Base-by-base conservation (phyloP, 2,329 filamentous ascomycete species). In the Knufia fluminis region DNA sequence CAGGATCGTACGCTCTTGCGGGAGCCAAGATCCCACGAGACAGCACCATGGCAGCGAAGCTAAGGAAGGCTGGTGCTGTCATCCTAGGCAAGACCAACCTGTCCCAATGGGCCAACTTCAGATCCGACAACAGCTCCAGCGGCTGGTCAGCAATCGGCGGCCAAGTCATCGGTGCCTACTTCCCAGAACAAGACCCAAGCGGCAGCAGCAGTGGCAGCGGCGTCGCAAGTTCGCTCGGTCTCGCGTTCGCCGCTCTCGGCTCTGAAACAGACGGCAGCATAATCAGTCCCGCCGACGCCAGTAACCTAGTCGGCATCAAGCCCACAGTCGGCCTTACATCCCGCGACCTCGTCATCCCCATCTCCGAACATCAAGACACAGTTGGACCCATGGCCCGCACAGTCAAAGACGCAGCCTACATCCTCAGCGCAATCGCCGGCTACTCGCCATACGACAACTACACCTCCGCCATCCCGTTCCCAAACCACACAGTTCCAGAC, bases 241-340 rank as follows among this genome's bases (percentile, higher is more conserved):
- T 85, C 1, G 76, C 78, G 0, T 66, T 76, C 45, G 80, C 75
- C 6, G 59, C 75, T 3, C 60, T 86, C 2, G 82, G 82, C 4
- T 78, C 80, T 0, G 82, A 82, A 63, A 85, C 82, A 0, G 71
- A 72, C 52, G 82, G 82, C 2, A 82, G 76, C 16, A 83, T 86
- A 48, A 60, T 84, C 3, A 71, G 70, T 8, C 83, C 83, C 0
- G 59, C 61, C 41, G 58, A 66, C 36, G 59, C 67, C 3, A 83
- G 78, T 66, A 82, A 82, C 50, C 61, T 85, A 1, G 81, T 84
- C 0, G 82, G 79, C 1, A 80, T 86, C 61, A 83, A 82, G 60
- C 79, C 82, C 1, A 82, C 80, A 0, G 77, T 84, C 1, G 82
- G 82, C 0, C 67, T 85, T 2, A 83, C 77, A 0, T 80, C 78